phyloP scores from a whole-genome alignment of 2,329 filamentous ascomycete genomes.

The Scedosporium minutisporum region DNA sequence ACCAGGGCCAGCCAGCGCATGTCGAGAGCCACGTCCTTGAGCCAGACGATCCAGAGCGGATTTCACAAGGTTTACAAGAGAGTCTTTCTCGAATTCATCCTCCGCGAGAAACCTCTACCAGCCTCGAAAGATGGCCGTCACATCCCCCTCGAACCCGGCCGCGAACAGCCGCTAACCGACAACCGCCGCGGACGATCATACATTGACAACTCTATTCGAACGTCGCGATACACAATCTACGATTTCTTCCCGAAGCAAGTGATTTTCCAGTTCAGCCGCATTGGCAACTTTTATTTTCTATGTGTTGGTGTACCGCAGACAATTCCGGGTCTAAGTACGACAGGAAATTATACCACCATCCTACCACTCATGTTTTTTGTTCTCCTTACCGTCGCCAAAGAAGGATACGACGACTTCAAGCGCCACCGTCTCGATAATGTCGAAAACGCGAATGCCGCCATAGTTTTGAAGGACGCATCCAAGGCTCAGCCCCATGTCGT shows the following conservation, averaged over 20 bases:
- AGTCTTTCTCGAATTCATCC: constrained; percentile 36
- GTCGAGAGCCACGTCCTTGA: background rate
- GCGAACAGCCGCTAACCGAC: constrained; percentile 33
- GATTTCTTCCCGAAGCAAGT: constrained; percentile 81
- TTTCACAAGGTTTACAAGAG: constrained; percentile 22
- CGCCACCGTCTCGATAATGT: constrained; percentile 71
- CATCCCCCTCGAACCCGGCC: constrained; percentile 31
- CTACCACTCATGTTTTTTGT: constrained; percentile 69
- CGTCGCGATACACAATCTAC: constrained; percentile 72
- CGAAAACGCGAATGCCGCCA: constrained; percentile 55
- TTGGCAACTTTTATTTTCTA: constrained; percentile 83
- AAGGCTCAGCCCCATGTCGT: constrained; percentile 6
- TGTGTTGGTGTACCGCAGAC: constrained; percentile 77
- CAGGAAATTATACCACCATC: constrained; percentile 65
- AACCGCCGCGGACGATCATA: constrained; percentile 38
- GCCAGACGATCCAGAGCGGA: constrained; percentile 1
- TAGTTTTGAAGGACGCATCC: constrained; percentile 19
- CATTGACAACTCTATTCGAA: constrained; percentile 60
- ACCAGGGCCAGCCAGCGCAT: background rate
- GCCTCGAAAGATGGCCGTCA: constrained; percentile 61
- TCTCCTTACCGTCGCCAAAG: constrained; percentile 69
- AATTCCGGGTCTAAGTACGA: constrained; percentile 65
- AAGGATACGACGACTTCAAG: constrained; percentile 78
- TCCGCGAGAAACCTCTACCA: constrained; percentile 58
- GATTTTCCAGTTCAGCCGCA: constrained; percentile 74